Conservation (phyloP, 805 yeast species). For the Starmerella floricola region DNA sequence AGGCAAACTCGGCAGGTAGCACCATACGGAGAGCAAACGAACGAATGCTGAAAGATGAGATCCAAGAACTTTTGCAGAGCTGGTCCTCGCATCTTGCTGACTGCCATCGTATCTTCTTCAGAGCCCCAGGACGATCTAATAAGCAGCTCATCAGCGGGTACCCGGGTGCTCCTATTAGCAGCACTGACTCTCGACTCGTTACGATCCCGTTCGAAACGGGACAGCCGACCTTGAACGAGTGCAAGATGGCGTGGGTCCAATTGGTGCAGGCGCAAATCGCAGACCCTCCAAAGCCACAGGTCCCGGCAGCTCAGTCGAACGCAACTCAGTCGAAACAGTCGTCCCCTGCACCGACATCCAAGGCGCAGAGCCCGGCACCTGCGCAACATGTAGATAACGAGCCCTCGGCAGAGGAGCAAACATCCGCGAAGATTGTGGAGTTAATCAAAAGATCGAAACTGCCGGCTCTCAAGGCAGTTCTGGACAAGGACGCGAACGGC, state of each 20-base stretch:
- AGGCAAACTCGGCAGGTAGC: constrained; percentile 94
- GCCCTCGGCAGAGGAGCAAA: constrained; percentile 33
- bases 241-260: constrained; percentile 74
- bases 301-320: constrained; percentile 19
- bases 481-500: constrained; percentile 43
- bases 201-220: constrained; percentile 80
- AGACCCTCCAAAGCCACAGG: constrained; percentile 42
- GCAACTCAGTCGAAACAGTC: constrained; percentile 6
- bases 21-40: constrained; percentile 81
- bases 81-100: constrained; percentile 50
- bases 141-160: constrained; percentile 55
- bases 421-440: constrained; percentile 45
- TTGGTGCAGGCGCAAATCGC: constrained; percentile 47
- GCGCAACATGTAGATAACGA: constrained; percentile 4
- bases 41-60: constrained; percentile 64
- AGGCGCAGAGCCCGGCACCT: constrained; percentile 7
- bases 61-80: constrained; percentile 48
- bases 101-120: constrained; percentile 60
- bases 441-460: constrained; percentile 63
- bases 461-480: constrained; percentile 53
- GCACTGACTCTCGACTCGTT: constrained; percentile 51
- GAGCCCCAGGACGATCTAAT: constrained; percentile 67
- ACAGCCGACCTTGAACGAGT: constrained; percentile 70
- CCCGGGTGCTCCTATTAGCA: constrained; percentile 41
- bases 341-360: constrained; percentile 17